These are phyloP conservation scores for Penicillium coprophilum DNA, from an alignment of 495 filamentous ascomycete species.

Conservation along the genomic window DNA sequence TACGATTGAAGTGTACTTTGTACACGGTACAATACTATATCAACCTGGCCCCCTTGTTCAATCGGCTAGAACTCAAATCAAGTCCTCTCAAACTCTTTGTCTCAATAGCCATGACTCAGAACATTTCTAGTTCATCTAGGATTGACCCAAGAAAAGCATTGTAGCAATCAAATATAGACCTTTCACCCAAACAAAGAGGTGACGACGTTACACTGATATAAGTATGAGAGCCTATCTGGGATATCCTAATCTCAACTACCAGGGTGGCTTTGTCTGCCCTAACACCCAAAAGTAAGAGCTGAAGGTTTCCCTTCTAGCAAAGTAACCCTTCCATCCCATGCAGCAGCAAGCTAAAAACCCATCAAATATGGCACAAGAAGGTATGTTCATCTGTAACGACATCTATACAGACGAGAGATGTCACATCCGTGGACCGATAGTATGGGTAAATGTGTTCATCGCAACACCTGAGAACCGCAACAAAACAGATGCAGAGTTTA, in stretches of 20 bases:
- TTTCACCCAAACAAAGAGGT: neutral
- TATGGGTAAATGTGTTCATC: slow-evolving; percentile 4
- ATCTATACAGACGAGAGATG: neutral
- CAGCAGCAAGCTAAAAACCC: neutral
- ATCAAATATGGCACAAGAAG: neutral
- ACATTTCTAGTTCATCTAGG: neutral
- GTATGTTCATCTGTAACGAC: neutral
- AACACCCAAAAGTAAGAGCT: neutral
- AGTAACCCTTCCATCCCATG: neutral
- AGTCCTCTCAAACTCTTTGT: neutral
- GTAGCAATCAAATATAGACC: neutral
- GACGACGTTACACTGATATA: neutral
- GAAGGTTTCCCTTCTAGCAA: neutral
- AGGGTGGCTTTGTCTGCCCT: neutral
- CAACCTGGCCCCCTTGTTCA: too few species aligned
- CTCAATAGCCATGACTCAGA: neutral
- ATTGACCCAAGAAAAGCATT: neutral
- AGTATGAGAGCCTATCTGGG: neutral
- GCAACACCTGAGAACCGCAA: neutral
- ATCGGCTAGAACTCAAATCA: neutral
- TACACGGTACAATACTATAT: too few species aligned
- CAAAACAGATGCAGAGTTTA: slow-evolving; percentile 1
- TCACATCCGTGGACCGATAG: neutral
- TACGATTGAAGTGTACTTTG: neutral
- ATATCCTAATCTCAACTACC: neutral